Evolutionary conservation across 2,329 filamentous ascomycete genomes (phyloP), one percentile per base, ranked within the genome.

Genomic region (Colletotrichum sublineola): DNA sequence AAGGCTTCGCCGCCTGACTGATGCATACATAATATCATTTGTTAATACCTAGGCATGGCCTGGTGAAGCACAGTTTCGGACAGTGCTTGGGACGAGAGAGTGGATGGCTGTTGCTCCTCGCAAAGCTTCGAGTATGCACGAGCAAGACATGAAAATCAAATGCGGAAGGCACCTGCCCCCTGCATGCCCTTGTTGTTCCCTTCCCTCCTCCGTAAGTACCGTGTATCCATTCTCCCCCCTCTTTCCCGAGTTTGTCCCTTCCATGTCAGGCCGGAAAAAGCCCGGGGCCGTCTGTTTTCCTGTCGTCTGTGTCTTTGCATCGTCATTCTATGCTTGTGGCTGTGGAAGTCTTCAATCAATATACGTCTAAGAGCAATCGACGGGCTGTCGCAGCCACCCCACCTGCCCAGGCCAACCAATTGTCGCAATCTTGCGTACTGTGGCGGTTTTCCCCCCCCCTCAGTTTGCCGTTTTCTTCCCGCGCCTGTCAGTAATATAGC

Each of bases 381-480:
- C 61, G 48, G 68, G 63, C 68, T 56, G 40, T 67, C 33, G 63
- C 68, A 71, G 63, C 12, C 24, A 48, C 63, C 53, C 68, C 63
- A 56, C 48, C 38, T 20, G 3, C 9, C 33, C 11, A 33, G 12
- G 15, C 24, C 24, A 24, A 24, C 24, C 24, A 24, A 24, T 24
- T 24, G 11, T 11, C 38, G 38, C 40, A 42, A 42, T 12, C 48
- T 50, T 46, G 29, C 33, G 63, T 58, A 20, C 36, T 20, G 29
- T 31, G 42, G 33, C 58, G 56, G 33, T 68, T 15, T 50, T 33
- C 38, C 11, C 12, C 31, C 18, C 33, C 58, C 18, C 14, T n/a
- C 20, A 24, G 1, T 24, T 29, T 31, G 2, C 40, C 4, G 8
- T 29, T 50, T 38, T 9, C 36, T 9, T 33, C 6, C 11, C 24